Conservation (phyloP, 805 yeast genomes). For the Candida mattraensis region DNA sequence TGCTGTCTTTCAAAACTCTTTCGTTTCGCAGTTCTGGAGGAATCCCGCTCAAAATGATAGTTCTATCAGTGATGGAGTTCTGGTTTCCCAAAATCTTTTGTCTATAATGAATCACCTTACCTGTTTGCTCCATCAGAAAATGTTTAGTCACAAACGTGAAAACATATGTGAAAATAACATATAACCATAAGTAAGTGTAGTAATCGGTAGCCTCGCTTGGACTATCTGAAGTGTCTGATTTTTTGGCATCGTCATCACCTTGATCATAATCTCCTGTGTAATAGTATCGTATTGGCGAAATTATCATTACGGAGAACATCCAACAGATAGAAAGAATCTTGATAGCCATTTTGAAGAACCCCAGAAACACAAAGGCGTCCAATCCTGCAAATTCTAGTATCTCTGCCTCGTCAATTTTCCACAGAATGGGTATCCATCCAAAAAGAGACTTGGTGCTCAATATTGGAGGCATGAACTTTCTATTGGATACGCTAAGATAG, state of each 20-base stretch:
- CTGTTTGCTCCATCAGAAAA: constrained; percentile 67
- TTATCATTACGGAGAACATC: constrained; percentile 66
- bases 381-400: constrained; percentile 87
- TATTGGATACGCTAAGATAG: constrained; percentile 39
- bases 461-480: constrained; percentile 53
- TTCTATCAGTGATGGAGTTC: constrained; percentile 86
- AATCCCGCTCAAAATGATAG: constrained; percentile 83
- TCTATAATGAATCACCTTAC: constrained; percentile 70
- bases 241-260: constrained; percentile 41
- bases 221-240: constrained; percentile 21
- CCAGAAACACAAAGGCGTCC: constrained; percentile 90
- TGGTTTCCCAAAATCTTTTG: constrained; percentile 83
- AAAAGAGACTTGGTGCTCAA: constrained; percentile 59
- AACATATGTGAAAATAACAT: constrained; percentile 81
- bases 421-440: constrained; percentile 78
- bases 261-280: constrained; percentile 80
- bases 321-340: constrained; percentile 63
- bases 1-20: constrained; percentile 66
- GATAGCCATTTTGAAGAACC: constrained; percentile 88
- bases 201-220: constrained; percentile 35
- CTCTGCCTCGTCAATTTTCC: constrained; percentile 66
- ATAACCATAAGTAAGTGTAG: constrained; percentile 74
- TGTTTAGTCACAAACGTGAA: constrained; percentile 70
- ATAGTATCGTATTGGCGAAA: constrained; percentile 82
- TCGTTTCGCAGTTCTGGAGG: constrained; percentile 79